Conservation (phyloP, 2,329 filamentous ascomycete species). For the Penicillium capsulatum region DNA sequence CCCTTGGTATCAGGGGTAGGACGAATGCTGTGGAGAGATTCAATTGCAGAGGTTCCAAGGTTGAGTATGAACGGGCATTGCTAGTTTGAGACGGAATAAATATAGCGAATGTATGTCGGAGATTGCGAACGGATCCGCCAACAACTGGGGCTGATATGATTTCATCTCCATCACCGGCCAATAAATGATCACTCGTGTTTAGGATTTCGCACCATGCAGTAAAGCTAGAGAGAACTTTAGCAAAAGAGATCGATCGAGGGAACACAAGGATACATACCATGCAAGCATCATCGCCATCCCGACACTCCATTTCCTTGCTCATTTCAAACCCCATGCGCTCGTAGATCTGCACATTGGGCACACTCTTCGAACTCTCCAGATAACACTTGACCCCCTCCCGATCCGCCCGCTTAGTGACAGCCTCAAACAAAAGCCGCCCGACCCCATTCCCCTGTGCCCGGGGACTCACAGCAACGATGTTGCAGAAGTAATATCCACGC, state of each 20-base stretch:
- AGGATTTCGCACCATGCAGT: constrained; percentile 27
- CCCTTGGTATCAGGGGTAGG: too few relatives aligned
- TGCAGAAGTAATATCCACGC: constrained; percentile 71
- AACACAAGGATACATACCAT: constrained; percentile 37
- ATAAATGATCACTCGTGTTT: constrained; percentile 9
- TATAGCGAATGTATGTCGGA: too few relatives aligned
- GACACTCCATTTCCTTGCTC: constrained; percentile 62
- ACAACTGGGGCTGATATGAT: too few relatives aligned
- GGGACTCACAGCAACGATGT: constrained; percentile 69
- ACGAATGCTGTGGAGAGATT: too few relatives aligned
- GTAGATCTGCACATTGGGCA: constrained; percentile 69
- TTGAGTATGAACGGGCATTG: too few relatives aligned
- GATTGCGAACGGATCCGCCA: too few relatives aligned
- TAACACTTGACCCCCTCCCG: constrained; percentile 62
- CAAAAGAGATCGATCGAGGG: not conserved
- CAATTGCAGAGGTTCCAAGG: too few relatives aligned
- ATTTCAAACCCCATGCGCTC: constrained; percentile 65
- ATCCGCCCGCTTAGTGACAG: constrained; percentile 62
- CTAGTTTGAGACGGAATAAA: too few relatives aligned
- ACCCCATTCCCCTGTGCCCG: constrained; percentile 63
- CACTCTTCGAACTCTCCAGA: constrained; percentile 63
- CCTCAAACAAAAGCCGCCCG: constrained; percentile 60
- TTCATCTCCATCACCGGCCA: too few relatives aligned
- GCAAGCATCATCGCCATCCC: constrained; percentile 57
- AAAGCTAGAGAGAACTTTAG: constrained; percentile 17